phyloP scores from a whole-genome alignment of 2,329 filamentous ascomycete species.

The Purpureocillium lavendulum region DNA sequence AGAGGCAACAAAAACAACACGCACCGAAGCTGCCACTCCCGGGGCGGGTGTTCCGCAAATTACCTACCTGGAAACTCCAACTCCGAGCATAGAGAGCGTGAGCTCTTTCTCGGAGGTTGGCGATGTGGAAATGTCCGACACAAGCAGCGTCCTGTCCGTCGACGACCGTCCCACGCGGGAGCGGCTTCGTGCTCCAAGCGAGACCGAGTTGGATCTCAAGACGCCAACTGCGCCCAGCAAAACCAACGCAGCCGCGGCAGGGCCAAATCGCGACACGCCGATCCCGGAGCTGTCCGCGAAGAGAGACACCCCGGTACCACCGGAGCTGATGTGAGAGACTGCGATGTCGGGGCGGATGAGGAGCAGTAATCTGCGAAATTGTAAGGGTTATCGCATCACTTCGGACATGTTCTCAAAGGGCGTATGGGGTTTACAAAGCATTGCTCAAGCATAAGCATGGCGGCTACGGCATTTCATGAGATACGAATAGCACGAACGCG shows the following conservation, averaged over 20 bases:
- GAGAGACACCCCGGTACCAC: slow-evolving; percentile 3
- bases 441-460: background rate
- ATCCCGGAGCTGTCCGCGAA: slow-evolving; percentile 13
- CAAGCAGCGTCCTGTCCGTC: slow-evolving; percentile 29
- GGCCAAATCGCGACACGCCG: slow-evolving; percentile 13
- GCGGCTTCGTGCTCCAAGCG: slow-evolving; percentile 13
- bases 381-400: no score
- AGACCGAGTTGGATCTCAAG: slow-evolving; percentile 26
- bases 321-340: background rate
- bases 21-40: no score
- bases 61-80: slow-evolving; percentile 23
- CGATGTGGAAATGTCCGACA: slow-evolving; percentile 44
- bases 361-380: no score
- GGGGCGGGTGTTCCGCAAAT: slow-evolving; percentile 5
- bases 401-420: no score
- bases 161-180: slow-evolving; percentile 17
- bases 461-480: background rate
- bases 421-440: background rate
- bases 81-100: slow-evolving; percentile 31
- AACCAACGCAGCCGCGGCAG: background rate
- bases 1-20: no score
- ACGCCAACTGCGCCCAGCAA: slow-evolving; percentile 27
- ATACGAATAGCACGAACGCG: background rate
- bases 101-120: slow-evolving; percentile 19
- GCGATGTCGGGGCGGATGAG: no score